Percentiles rank a stretch among this genome's conserved stretches.
phyloP scores from a whole-genome alignment of 352 stramenopile genomes.

The Globisporangium acanthophoron region DNA sequence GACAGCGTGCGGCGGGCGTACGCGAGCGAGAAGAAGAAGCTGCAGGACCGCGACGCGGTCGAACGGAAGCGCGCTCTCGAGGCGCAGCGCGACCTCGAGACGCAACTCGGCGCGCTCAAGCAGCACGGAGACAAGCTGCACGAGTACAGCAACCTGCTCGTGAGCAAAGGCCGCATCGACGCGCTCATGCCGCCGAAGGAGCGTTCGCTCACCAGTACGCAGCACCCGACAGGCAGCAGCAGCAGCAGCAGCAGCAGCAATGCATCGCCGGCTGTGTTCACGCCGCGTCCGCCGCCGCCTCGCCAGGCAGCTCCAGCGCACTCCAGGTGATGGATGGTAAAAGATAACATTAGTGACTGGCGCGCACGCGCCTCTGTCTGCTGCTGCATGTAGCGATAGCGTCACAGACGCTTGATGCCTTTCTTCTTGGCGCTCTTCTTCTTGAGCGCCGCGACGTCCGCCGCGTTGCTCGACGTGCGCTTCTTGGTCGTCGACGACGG shows the following conservation, averaged over 20 bases:
- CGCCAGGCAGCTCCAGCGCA: not conserved
- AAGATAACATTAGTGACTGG: not conserved
- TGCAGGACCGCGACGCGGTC: constrained; percentile 21
- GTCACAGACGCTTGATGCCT: constrained; percentile 56
- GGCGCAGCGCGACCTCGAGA: constrained; percentile 34
- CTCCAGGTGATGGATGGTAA: not conserved
- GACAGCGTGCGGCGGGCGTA: constrained; percentile 42
- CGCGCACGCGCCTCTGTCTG: not conserved
- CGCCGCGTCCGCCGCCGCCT: constrained; percentile 9
- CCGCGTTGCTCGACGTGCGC: constrained; percentile 27
- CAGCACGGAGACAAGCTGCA: constrained; percentile 34
- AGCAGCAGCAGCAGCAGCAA: not conserved
- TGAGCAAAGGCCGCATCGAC: constrained; percentile 48
- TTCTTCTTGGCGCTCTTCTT: constrained; percentile 73
- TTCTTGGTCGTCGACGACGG: constrained; percentile 31
- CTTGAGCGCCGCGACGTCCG: constrained; percentile 32
- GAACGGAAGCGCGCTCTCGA: constrained; percentile 25
- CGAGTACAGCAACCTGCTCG: constrained; percentile 64
- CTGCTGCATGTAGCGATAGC: not conserved
- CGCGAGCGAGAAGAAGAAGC: constrained; percentile 35
- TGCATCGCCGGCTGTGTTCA: not conserved
- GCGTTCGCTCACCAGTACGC: not conserved
- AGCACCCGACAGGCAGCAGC: not conserved
- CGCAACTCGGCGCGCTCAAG: constrained; percentile 32
- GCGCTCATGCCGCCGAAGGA: constrained; percentile 15